Conservation (phyloP, 495 filamentous ascomycete species). For the Xylaria sp. region DNA sequence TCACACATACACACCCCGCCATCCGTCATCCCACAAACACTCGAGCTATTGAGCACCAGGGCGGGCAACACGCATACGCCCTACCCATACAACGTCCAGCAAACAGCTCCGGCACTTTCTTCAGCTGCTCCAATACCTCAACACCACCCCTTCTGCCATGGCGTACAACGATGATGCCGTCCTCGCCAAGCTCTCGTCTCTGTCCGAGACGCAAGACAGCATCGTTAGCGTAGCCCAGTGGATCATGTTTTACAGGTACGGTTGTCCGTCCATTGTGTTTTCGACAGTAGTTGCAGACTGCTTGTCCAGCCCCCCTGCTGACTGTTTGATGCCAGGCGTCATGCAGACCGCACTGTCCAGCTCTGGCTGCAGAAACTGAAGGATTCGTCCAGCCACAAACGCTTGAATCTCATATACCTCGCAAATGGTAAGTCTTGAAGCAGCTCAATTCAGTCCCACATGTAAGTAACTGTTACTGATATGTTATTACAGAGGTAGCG, state of each 20-base stretch:
- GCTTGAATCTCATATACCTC: conserved; percentile 90
- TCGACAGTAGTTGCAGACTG: not conserved
- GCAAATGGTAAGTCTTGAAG: conserved; percentile 75
- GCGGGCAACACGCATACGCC: not conserved
- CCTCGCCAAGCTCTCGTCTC: conserved; percentile 87
- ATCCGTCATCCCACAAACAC: not conserved
- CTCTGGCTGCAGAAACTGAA: conserved; percentile 89
- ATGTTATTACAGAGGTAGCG: conserved; percentile 74
- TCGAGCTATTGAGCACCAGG: not conserved
- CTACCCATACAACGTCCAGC: not conserved
- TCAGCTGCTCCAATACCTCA: not conserved
- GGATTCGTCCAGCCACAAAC: conserved; percentile 81
- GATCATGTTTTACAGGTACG: conserved; percentile 98
- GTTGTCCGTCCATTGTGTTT: conserved; percentile 18
- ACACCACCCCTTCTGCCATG: conserved; percentile 59
- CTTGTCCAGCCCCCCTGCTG: not conserved
- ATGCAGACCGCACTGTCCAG: conserved; percentile 85
- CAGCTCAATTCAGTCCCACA: not conserved
- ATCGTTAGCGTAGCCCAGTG: conserved; percentile 96
- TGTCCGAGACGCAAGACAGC: conserved; percentile 96
- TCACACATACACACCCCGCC: not conserved
- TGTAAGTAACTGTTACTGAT: conserved; percentile 25
- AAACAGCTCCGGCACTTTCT: not conserved
- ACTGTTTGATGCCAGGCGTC: conserved; percentile 63
- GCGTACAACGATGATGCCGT: conserved; percentile 94